Evolutionary conservation across 169 alveolate genomes (phyloP), one percentile per base, ranked within the genome.

Genomic region (Plasmodium relictum): DNA sequence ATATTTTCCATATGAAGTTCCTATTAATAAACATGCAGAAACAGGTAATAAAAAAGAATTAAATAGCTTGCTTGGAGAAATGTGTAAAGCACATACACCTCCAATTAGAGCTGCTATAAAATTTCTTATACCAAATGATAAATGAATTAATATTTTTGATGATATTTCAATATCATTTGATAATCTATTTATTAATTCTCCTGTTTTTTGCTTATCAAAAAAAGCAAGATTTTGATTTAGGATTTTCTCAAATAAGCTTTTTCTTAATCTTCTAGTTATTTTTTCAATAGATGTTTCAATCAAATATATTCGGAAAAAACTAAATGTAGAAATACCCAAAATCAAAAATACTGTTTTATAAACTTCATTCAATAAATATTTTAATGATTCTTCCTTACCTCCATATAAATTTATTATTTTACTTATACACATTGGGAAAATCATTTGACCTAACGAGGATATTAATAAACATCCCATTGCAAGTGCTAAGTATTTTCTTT

Each of bases 211-310:
- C 6, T 45, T 62, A 62, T 93, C 93, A 71, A 90, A 93, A 69
- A 93, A 90, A 16, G 73, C n/a, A 37, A 88, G 45, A 26, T 90
- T 91, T 72, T 86, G 92, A 42, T 73, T 74, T 8, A 93, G 72
- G 16, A 93, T 58, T 44, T 88, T 72, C n/a, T 78, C 88, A 78
- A 73, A 93, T 24, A 88, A 37, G n/a, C 59, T 85, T 22, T 71
- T 88, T 31, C 95, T 63, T 66, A 93, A 65, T 24, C 94, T 50
- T 71, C 92, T 66, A 2, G 94, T 65, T 42, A 93, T 93, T 54
- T 93, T 66, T 22, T 66, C 88, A 22, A 63, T 83, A 16, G 85
- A 76, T n/a, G 92, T 73, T 78, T 78, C 89, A 24, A 78, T 78
- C 44, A 78, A 78, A 63, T 78, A 78, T 44, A 78, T 78, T 24